phyloP scores from a whole-genome alignment of 352 stramenopile genomes.

The Phytopythium helicoides region DNA sequence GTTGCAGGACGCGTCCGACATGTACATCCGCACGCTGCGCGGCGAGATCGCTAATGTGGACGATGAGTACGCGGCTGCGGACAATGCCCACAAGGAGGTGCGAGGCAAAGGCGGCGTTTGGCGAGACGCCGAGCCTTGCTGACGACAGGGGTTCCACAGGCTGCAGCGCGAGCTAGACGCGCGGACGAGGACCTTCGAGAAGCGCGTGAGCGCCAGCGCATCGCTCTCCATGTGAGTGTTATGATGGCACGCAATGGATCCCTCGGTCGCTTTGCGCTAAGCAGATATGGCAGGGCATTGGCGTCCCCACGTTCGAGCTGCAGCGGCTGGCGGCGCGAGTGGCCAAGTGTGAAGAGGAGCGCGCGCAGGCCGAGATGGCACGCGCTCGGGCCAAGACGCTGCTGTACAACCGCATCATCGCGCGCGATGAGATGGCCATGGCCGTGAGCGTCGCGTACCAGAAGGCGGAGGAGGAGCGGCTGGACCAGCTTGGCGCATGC shows the following conservation, averaged over 20 bases:
- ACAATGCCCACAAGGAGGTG: slow-evolving; percentile 36
- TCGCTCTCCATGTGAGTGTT: slow-evolving; percentile 56
- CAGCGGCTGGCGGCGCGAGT: slow-evolving; percentile 66
- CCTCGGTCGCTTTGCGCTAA: too few relatives aligned
- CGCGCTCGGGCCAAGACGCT: slow-evolving; percentile 66
- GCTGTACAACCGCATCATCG: slow-evolving; percentile 80
- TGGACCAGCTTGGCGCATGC: slow-evolving; percentile 74
- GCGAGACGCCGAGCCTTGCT: neutral
- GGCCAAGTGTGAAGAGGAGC: slow-evolving; percentile 57
- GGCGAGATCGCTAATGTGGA: slow-evolving; percentile 79
- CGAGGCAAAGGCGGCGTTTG: neutral
- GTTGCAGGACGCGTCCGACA: slow-evolving; percentile 69
- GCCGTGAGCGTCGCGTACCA: slow-evolving; percentile 86
- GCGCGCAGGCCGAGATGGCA: slow-evolving; percentile 48
- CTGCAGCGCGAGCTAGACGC: slow-evolving; percentile 29
- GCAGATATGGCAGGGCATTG: slow-evolving; percentile 71
- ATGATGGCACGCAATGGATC: too few relatives aligned
- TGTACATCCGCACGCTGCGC: slow-evolving; percentile 78
- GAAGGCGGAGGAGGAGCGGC: slow-evolving; percentile 76
- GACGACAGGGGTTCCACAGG: slow-evolving; percentile 6
- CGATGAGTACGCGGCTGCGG: slow-evolving; percentile 54
- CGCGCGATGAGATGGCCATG: slow-evolving; percentile 89
- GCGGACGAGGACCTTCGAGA: slow-evolving; percentile 46
- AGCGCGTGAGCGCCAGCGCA: slow-evolving; percentile 53
- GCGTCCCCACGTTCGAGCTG: slow-evolving; percentile 79